Base-by-base conservation (phyloP, 495 filamentous ascomycete species). In the Penicillium antarcticum region DNA sequence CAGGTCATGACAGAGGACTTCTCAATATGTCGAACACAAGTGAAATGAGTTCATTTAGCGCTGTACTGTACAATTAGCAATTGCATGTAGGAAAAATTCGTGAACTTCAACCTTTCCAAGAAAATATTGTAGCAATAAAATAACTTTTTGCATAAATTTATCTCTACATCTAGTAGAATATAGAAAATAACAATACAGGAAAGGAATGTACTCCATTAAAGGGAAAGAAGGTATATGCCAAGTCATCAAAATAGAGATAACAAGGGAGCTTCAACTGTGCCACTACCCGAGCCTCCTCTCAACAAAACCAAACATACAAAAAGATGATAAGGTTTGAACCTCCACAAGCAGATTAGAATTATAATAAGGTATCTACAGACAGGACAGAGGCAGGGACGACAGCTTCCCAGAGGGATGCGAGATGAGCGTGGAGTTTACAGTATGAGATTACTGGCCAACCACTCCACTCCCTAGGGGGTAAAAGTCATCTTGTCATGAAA, bases 341-440 rank as follows among this genome's bases (percentile, higher is more conserved):
- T 52, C 45, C 51, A 42, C 51, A 41, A 57, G 55, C 60, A 65
- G 58, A 57, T 56, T 69, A 68, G 60, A 66, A 72, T 70, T 71
- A 71, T 34, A 65, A 71, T 70, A 70, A 69, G 38, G 49, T 70
- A 66, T 69, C 62, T 72, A 73, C 70, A 70, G 55, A 52, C 48
- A 60, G 45, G 53, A 56, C 52, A 55, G 21, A 63, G 44, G 35
- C 39, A 34, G 45, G 44, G 23, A 45, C 26, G 21, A 29, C 49
- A 26, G 21, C 21, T 29, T 23, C 42, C 31, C 13, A 26, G 13
- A n/a, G 14, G 14, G 6, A 23, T 23, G 33, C 7, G 35, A 31
- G 36, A 24, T 42, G 24, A 31, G 19, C 8, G 44, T 32, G 37
- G 23, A 41, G 26, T 45, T 14, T 39, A 37, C 21, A 48, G 11